Conservation (phyloP, 2,329 filamentous ascomycete genomes). For the Endocalyx cinctus region DNA sequence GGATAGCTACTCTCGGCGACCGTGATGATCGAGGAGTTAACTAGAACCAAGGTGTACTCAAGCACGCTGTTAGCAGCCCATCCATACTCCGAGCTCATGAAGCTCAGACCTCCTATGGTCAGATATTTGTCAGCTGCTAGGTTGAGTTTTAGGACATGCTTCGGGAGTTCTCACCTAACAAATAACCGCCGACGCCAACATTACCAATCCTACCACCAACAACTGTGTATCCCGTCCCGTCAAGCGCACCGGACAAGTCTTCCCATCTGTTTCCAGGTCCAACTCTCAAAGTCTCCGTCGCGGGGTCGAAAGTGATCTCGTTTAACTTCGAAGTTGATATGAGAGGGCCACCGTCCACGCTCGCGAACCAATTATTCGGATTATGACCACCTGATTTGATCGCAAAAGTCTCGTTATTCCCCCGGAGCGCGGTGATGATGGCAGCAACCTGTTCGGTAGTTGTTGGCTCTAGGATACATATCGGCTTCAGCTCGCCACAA, state of each 20-base stretch:
- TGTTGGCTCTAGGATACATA: constrained; percentile 43
- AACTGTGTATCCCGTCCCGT: constrained; percentile 36
- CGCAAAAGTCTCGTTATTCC: constrained; percentile 46
- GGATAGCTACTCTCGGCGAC: constrained; percentile 36
- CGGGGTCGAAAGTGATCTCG: constrained; percentile 32
- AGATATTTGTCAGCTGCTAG: too few relatives aligned
- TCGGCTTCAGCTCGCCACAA: constrained; percentile 38
- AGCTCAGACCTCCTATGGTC: constrained; percentile 44
- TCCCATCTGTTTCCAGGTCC: constrained; percentile 43
- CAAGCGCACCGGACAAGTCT: constrained; percentile 34
- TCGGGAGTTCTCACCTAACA: constrained; percentile 53
- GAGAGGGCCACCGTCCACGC: constrained; percentile 42
- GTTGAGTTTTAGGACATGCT: too few relatives aligned
- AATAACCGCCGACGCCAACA: constrained; percentile 41
- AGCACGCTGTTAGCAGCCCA: constrained; percentile 46
- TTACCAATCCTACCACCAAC: constrained; percentile 42
- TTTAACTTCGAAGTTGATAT: constrained; percentile 44
- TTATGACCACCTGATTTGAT: constrained; percentile 55
- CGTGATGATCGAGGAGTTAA: constrained; percentile 42
- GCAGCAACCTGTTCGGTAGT: constrained; percentile 47
- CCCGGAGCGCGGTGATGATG: constrained; percentile 45
- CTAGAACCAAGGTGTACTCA: constrained; percentile 48
- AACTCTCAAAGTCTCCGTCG: constrained; percentile 34
- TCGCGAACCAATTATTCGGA: constrained; percentile 50
- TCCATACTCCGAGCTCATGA: constrained; percentile 46